Evolutionary conservation across 495 filamentous ascomycete species (phyloP).

Genomic region (Astrocystis sublimbata): DNA sequence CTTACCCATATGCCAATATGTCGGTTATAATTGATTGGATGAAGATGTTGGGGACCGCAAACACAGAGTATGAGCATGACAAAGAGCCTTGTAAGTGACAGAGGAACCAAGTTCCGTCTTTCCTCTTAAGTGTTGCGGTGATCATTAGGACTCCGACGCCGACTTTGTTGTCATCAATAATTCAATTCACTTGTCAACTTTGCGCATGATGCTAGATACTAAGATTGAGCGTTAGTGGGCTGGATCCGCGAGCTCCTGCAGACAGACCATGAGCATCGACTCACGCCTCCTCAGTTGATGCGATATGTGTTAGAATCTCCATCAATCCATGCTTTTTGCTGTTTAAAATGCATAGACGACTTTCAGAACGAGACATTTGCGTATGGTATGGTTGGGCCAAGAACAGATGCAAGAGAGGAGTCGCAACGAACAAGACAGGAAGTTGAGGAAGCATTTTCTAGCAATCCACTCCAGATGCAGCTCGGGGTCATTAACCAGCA

Average conservation of each 20-base stretch:
- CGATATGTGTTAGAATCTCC: conserved; percentile 15
- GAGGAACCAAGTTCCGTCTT: not conserved
- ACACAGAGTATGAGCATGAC: not conserved
- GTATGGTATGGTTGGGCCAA: not conserved
- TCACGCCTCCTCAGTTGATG: conserved; percentile 10
- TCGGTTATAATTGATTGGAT: not conserved
- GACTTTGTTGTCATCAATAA: too few species aligned
- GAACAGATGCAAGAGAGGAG: not conserved
- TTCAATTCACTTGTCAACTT: too few species aligned
- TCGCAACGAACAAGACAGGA: not conserved
- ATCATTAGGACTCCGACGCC: not conserved
- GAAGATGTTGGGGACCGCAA: not conserved
- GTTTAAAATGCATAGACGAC: conserved; percentile 7
- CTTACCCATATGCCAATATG: not conserved
- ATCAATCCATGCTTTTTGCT: conserved; percentile 17
- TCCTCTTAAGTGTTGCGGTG: not conserved
- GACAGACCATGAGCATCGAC: conserved; percentile 4
- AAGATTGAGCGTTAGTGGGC: not conserved
- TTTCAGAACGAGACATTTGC: conserved; percentile 5
- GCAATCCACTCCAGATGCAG: not conserved
- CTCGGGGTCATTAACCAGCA: not conserved
- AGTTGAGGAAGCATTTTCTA: not conserved
- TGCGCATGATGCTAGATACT: too few species aligned
- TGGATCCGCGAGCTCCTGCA: conserved; percentile 9
- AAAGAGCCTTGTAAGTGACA: not conserved